Base-by-base conservation (phyloP, 352 stramenopile genomes). In the Phytophthora colocasiae region DNA sequence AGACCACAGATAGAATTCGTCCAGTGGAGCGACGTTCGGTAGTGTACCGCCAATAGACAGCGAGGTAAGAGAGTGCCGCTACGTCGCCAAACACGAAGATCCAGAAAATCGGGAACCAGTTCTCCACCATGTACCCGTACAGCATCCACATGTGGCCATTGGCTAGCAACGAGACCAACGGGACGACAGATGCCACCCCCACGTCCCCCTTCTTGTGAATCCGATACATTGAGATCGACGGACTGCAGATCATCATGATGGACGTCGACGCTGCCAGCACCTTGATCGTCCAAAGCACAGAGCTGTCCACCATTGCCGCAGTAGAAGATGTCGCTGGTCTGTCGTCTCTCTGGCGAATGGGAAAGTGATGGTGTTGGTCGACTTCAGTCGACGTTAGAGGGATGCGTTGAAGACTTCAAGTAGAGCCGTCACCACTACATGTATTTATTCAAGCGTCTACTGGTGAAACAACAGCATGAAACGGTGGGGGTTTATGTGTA, bases 61-160 rank as follows among this genome's bases (percentile, higher is more conserved):
- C 46, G 15, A 88, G 43, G 67, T 75, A 90, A 10, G 70, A 43
- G 22, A 69, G 41, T 4, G 59, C 68, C 4, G 44, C 69, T n/a
- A 81, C 17, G 36, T 78, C 72, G 1, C 72, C 72, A 26, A 71
- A 70, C 5, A 79, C 31, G 29, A 75, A 80, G 39, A 74, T 70
- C n/a, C 52, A 62, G 56, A 85, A 76, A 10, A 83, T 61, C 8
- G 77, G 77, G 59, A 85, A 81, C 53, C 69, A 75, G 41, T 81
- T 81, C 49, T 73, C 45, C 6, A 60, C 51, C 46, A 81, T 64
- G 63, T 75, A 80, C 12, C 77, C 74, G 29, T 85, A 83, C 32
- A 83, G 22, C 65, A 76, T 69, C 77, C 76, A 78, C 40, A 76
- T 58, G 50, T 81, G 74, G 38, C 59, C 63, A 44, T 77, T 78